Evolutionary conservation across 2,329 filamentous ascomycete genomes (phyloP).

Genomic region (Cercospora brassicicola): DNA sequence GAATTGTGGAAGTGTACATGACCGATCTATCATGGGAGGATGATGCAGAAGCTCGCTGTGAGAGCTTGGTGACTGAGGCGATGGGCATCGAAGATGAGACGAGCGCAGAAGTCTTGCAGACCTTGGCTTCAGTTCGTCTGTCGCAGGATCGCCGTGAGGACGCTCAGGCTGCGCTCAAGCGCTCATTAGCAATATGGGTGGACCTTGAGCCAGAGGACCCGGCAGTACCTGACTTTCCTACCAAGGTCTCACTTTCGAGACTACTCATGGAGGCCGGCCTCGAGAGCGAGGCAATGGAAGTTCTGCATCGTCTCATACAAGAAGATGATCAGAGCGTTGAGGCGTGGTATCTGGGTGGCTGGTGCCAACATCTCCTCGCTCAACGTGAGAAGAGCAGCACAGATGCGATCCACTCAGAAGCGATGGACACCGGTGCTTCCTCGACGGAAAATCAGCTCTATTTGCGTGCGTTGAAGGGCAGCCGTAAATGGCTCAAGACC

Average conservation of each 20-base stretch:
- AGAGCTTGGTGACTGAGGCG: slow-evolving; percentile 85
- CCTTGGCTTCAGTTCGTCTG: slow-evolving; percentile 87
- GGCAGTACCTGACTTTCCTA: slow-evolving; percentile 79
- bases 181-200: slow-evolving; percentile 82
- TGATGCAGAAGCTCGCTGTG: slow-evolving; percentile 85
- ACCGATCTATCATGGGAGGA: slow-evolving; percentile 77
- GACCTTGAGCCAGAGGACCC: slow-evolving; percentile 71
- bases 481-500: slow-evolving; percentile 78
- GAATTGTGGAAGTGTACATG: slow-evolving; percentile 97
- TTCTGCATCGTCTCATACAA: slow-evolving; percentile 76
- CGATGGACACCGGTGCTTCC: slow-evolving; percentile 33
- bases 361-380: slow-evolving; percentile 80
- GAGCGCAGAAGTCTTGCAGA: slow-evolving; percentile 88
- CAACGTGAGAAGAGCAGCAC: slow-evolving; percentile 57
- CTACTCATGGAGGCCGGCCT: slow-evolving; percentile 87
- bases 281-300: slow-evolving; percentile 79
- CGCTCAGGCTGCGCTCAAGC: slow-evolving; percentile 71
- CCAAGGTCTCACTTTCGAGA: slow-evolving; percentile 77
- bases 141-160: slow-evolving; percentile 80
- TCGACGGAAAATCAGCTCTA: slow-evolving; percentile 49
- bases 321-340: slow-evolving; percentile 96
- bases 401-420: slow-evolving; percentile 24
- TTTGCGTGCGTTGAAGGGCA: slow-evolving; percentile 62
- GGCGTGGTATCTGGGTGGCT: slow-evolving; percentile 94
- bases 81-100: slow-evolving; percentile 74